Evolutionary conservation across 163 green algal species (phyloP).

Genomic region (Scenedesmus sp.): DNA sequence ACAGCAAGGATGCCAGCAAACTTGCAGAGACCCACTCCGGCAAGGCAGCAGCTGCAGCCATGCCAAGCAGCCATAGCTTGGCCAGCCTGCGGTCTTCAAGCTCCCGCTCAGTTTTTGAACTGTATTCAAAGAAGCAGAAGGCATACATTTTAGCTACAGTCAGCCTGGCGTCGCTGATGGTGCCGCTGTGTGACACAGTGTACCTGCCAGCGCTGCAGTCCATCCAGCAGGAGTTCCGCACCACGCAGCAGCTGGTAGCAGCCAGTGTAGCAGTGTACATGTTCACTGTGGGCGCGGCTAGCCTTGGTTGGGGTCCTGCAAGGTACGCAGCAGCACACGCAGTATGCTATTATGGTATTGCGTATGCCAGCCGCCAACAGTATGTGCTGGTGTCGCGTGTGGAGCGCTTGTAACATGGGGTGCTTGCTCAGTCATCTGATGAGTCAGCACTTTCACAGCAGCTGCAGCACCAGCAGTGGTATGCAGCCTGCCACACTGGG

Average conservation of each 20-base stretch:
- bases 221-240: background rate
- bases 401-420: no score
- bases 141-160: background rate
- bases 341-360: background rate
- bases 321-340: background rate
- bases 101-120: constrained; percentile 9
- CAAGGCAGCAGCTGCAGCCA: background rate
- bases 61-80: background rate
- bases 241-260: constrained; percentile 22
- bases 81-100: background rate
- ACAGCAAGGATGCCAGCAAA: background rate
- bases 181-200: constrained; percentile 36
- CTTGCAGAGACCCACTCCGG: background rate
- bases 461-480: no score
- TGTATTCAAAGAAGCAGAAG: constrained; percentile 6
- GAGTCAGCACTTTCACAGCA: no score
- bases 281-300: constrained; percentile 13
- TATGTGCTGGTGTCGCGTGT: no score
- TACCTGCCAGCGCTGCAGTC: constrained; percentile 7
- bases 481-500: no score
- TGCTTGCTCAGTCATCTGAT: no score
- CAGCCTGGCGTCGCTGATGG: constrained; percentile 7
- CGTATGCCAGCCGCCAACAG: no score
- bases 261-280: constrained; percentile 35
- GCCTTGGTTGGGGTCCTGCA: constrained; percentile 33